Evolutionary conservation across 495 filamentous ascomycete species (phyloP).

Genomic region (Penicillium paxilli): DNA sequence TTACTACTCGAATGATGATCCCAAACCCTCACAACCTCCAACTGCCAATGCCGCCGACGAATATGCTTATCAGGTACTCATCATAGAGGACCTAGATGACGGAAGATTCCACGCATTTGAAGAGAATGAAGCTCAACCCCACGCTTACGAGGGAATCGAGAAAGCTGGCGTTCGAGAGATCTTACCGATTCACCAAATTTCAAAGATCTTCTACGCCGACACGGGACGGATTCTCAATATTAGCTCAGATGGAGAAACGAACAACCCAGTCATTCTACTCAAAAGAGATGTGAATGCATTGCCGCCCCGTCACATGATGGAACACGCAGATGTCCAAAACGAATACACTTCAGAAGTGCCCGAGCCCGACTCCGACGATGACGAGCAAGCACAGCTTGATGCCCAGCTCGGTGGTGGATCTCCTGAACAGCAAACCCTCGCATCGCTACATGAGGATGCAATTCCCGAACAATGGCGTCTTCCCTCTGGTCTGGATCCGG

Average conservation of each 20-base stretch:
- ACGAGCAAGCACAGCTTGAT: conserved; percentile 64
- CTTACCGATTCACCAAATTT: conserved; percentile 86
- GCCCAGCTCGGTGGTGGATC: conserved; percentile 59
- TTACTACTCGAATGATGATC: conserved; percentile 21
- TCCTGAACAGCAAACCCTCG: conserved; percentile 16
- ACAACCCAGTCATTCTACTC: conserved; percentile 82
- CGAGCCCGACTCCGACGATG: conserved; percentile 39
- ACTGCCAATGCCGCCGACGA: conserved; percentile 59
- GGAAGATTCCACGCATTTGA: conserved; percentile 84
- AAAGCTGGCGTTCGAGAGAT: conserved; percentile 79
- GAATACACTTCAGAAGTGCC: conserved; percentile 16
- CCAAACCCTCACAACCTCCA: conserved; percentile 35
- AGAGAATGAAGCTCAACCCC: conserved; percentile 58
- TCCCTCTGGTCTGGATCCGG: conserved; percentile 79
- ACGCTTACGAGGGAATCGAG: conserved; percentile 66
- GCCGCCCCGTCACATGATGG: conserved; percentile 67
- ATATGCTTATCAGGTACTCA: conserved; percentile 84
- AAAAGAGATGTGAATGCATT: conserved; percentile 79
- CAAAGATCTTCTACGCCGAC: conserved; percentile 97
- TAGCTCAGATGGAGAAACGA: conserved; percentile 71
- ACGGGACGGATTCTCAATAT: conserved; percentile 95
- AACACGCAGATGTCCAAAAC: conserved; percentile 43
- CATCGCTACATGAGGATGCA: conserved; percentile 32
- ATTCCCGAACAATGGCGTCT: conserved; percentile 60
- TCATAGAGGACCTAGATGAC: conserved; percentile 93